Base-by-base conservation (phyloP, 2,329 filamentous ascomycete genomes). In the Aulographum hederae region DNA sequence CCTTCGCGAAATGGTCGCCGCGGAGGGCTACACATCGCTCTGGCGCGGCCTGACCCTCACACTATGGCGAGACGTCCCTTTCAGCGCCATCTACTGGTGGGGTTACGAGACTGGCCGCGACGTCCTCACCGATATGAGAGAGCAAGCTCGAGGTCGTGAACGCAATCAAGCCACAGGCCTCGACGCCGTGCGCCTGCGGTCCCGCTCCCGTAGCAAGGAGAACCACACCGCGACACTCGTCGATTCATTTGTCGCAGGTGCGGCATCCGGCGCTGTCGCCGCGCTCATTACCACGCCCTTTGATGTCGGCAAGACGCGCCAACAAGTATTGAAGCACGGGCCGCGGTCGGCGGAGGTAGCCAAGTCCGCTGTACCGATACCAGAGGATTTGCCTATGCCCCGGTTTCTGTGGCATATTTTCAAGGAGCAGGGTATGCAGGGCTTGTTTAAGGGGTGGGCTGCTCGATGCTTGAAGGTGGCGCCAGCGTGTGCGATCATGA, bases 401-500 rank as follows among this genome's bases (percentile, higher is more conserved):
- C 71, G 73, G 26, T 78, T 95, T 37, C 60, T 98, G n/a, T 74
- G 71, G 63, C 82, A 93, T 44, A 95, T 98, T 32, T 91, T 86
- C 60, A 67, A 70, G 43, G 78, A 78, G 33, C 86, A 95, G 54
- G 89, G 89, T 2, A 50, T 73, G 12, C 50, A 68, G 1, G 89
- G 89, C 0, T 58, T 98, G 4, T 95, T 91, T 69, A 79, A 66
- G 43, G 89, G 89, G 27, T 94, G 85, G 81, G 76, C 82, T 16
- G 84, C 89, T 0, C 67, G 89, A 25, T 92, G 82, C 41, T 61
- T 95, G 37, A 95, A 95, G 52, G 85, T 98, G 4, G 86, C 89
- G 1, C 89, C 89, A 1, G 82, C 86, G 0, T 98, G 89, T 54
- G 89, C 89, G 18, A 95, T 98, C 50, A 98, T 98, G 89, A 95